Percentiles rank a stretch among this genome's conserved stretches.
phyloP scores from a whole-genome alignment of 2,329 filamentous ascomycete species.

The Pseudogymnoascus sp. region DNA sequence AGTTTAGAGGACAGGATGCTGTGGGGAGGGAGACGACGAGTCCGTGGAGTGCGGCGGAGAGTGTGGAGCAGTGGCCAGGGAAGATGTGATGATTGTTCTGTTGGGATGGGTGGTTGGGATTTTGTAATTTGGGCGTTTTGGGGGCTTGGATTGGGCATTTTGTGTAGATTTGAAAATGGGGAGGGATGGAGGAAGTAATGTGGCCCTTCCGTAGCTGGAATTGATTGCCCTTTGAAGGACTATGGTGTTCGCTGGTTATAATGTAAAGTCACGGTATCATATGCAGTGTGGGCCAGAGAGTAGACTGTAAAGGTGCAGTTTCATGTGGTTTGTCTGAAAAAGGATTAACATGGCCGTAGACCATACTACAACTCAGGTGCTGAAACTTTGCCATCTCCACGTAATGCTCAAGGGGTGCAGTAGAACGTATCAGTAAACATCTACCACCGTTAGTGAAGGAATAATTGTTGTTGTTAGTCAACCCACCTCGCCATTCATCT shows the following conservation, averaged over 20 bases:
- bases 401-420: not conserved
- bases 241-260: not conserved
- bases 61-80: not conserved
- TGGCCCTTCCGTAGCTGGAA: not conserved
- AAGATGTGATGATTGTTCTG: not conserved
- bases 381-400: not conserved
- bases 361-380: not conserved
- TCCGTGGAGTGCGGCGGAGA: not conserved
- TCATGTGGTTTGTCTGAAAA: not conserved
- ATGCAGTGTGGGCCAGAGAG: not conserved
- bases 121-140: not conserved
- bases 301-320: not conserved
- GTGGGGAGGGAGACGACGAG: not conserved
- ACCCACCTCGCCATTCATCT: not conserved
- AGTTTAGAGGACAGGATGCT: slow-evolving; percentile 15
- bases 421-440: not conserved
- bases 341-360: not conserved
- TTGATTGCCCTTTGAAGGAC: not conserved
- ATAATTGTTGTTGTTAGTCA: not conserved
- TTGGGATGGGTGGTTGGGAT: not conserved
- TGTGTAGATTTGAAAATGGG: not conserved
- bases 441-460: not conserved
- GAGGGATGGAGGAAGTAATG: not conserved
- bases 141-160: not conserved
- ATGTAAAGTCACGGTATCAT: not conserved